phyloP scores from a whole-genome alignment of 2,329 filamentous ascomycete species.

The Pseudovirgaria hyperparasitica region DNA sequence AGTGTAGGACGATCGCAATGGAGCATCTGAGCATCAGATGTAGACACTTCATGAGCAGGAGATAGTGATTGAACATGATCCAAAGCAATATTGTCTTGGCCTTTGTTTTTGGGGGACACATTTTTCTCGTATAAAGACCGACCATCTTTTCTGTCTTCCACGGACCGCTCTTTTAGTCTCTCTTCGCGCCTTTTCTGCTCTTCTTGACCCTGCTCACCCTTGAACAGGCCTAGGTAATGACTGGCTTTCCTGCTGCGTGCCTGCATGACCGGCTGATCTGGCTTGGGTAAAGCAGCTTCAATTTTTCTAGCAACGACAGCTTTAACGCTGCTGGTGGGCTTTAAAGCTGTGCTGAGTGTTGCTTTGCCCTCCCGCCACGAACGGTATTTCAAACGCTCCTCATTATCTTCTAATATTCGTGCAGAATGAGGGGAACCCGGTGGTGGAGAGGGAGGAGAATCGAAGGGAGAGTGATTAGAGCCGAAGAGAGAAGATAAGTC shows the following conservation, averaged over 20 bases:
- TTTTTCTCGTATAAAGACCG: too few species aligned
- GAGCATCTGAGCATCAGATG: too few species aligned
- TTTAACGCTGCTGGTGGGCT: slow-evolving; percentile 25
- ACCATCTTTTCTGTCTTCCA: too few species aligned
- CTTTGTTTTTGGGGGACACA: too few species aligned
- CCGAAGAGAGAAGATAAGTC: too few species aligned
- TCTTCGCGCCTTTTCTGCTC: slow-evolving; percentile 38
- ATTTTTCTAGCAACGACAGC: slow-evolving; percentile 47
- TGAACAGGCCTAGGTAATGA: slow-evolving; percentile 52
- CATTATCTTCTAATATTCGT: slow-evolving; percentile 18
- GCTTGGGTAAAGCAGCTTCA: slow-evolving; percentile 47
- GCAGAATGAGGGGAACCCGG: slow-evolving; percentile 15
- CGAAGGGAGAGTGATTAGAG: slow-evolving; percentile 25
- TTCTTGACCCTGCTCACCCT: slow-evolving; percentile 44
- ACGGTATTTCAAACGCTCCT: slow-evolving; percentile 33
- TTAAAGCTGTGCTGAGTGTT: slow-evolving; percentile 25
- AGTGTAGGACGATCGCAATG: too few species aligned
- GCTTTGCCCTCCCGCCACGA: slow-evolving; percentile 37
- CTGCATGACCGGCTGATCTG: slow-evolving; percentile 38
- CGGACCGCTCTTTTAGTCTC: slow-evolving; percentile 24
- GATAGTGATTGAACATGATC: too few species aligned
- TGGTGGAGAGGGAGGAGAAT: slow-evolving; percentile 21
- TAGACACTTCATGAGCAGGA: too few species aligned
- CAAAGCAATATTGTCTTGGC: too few species aligned
- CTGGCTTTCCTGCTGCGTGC: slow-evolving; percentile 53